A percentile compares a stretch with the other conserved stretches of the same genome.
These are phyloP conservation scores for Coniferiporia weirii DNA, from an alignment of 1,284 basidiomycete species.

Conservation along the genomic window DNA sequence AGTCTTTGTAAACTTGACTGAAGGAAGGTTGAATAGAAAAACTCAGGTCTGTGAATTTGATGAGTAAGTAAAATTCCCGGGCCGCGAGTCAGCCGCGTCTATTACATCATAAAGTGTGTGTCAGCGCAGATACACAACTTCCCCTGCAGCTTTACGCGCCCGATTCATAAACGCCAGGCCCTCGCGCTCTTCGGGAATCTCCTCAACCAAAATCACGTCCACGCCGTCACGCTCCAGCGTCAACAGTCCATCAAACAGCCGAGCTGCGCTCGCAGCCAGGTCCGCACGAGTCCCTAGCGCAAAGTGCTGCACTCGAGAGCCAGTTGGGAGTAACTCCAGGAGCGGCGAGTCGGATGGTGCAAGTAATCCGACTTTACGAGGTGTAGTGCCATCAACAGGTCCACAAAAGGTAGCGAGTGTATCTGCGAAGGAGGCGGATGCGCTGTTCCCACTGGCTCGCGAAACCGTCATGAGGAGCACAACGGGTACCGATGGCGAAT, in stretches of 20 bases:
- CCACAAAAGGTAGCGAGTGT: constrained; percentile 31
- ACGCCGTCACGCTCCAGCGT: constrained; percentile 74
- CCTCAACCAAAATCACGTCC: constrained; percentile 86
- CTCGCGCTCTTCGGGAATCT: constrained; percentile 74
- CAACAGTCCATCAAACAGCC: constrained; percentile 86
- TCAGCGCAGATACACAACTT: constrained; percentile 26
- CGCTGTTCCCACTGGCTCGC: constrained; percentile 31
- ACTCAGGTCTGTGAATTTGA: too few species aligned
- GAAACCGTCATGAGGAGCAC: constrained; percentile 60
- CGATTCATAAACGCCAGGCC: constrained; percentile 97
- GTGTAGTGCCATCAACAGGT: constrained; percentile 29
- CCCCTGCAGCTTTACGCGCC: constrained; percentile 89
- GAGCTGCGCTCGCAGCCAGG: constrained; percentile 69
- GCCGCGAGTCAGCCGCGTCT: too few species aligned
- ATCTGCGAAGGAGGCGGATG: constrained; percentile 27
- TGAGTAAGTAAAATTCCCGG: too few species aligned
- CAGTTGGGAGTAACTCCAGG: constrained; percentile 34
- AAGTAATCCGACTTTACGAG: constrained; percentile 61
- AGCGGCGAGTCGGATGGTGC: constrained; percentile 61
- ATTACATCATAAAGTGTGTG: too few species aligned
- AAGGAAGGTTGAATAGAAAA: too few species aligned
- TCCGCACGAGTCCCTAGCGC: constrained; percentile 59
- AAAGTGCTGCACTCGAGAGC: constrained; percentile 39
- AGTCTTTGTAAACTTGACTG: neutral
- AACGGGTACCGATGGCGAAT: constrained; percentile 85